Percentiles rank a stretch among this genome's conserved stretches.
phyloP scores from a whole-genome alignment of 805 yeast genomes.

The Zygosaccharomyces bisporus region DNA sequence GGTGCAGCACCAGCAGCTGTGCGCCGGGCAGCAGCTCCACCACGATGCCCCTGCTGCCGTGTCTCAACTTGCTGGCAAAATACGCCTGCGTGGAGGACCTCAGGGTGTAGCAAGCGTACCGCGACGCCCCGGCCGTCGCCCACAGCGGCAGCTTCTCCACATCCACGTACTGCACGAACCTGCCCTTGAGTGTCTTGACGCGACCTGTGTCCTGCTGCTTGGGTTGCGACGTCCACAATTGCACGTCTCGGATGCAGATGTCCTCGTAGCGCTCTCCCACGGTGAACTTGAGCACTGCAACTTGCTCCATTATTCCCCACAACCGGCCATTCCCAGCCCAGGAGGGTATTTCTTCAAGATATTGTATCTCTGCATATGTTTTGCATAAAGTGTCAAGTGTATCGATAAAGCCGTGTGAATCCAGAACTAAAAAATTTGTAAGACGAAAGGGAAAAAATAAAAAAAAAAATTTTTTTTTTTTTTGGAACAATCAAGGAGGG shows the following conservation, averaged over 20 bases:
- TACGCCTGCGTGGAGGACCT: conserved; percentile 29
- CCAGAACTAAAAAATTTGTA: background rate
- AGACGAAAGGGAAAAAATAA: background rate
- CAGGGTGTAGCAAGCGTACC: conserved; percentile 23
- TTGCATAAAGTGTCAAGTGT: background rate
- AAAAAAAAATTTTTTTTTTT: background rate
- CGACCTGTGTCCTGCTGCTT: background rate
- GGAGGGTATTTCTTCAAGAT: background rate
- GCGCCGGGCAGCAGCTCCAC: conserved; percentile 9
- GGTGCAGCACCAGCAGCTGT: conserved; percentile 9
- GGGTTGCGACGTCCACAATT: conserved; percentile 23
- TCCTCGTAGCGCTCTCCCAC: conserved; percentile 23
- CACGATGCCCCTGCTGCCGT: conserved; percentile 26
- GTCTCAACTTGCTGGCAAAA: conserved; percentile 28
- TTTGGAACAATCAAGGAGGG: background rate
- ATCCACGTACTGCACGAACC: conserved; percentile 24
- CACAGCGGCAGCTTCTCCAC: conserved; percentile 29
- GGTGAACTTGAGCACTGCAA: conserved; percentile 20
- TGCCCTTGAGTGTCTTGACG: conserved; percentile 13
- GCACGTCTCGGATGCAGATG: conserved; percentile 28
- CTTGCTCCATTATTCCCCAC: conserved; percentile 11
- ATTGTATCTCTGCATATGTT: too few species aligned
- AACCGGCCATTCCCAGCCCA: background rate
- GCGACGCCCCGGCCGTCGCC: conserved; percentile 13
- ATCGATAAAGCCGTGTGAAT: background rate